A percentile compares a stretch with the other conserved stretches of the same genome.
These are phyloP conservation scores for Skeletonema tropicum DNA, from an alignment of 108 stramenopile species.

Conservation along the genomic window DNA sequence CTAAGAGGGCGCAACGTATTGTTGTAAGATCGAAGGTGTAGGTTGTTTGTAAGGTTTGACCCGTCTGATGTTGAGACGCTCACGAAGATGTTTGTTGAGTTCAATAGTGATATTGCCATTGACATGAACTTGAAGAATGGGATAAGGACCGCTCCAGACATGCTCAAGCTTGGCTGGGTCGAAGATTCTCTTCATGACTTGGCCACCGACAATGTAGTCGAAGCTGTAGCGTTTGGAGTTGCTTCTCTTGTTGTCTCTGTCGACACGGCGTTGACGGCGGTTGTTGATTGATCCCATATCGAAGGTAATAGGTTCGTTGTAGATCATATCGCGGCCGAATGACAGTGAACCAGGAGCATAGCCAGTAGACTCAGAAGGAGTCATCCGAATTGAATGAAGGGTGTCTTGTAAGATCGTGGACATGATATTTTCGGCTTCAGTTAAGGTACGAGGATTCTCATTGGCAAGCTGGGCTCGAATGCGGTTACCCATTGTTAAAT, in stretches of 20 bases:
- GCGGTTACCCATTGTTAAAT: slow-evolving; percentile 41
- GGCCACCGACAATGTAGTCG: neutral
- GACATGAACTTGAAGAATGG: too few species aligned
- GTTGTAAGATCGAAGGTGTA: too few species aligned
- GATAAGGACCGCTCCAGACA: too few species aligned
- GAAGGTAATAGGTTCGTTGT: slow-evolving; percentile 32
- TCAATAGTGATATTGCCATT: too few species aligned
- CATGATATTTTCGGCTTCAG: slow-evolving; percentile 17
- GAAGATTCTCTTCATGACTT: neutral
- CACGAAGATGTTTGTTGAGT: too few species aligned
- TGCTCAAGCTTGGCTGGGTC: neutral
- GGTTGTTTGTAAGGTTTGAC: too few species aligned
- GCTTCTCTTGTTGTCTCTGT: neutral
- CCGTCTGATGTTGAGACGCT: too few species aligned
- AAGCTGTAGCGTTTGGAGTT: neutral
- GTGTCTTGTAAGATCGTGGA: slow-evolving; percentile 23
- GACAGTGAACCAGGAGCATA: slow-evolving; percentile 48
- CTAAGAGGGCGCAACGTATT: too few species aligned
- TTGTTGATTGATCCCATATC: slow-evolving; percentile 7
- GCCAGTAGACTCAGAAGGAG: slow-evolving; percentile 8
- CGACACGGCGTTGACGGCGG: neutral
- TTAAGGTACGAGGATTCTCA: neutral
- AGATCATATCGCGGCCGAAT: slow-evolving; percentile 52
- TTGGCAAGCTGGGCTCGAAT: slow-evolving; percentile 15
- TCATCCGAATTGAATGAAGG: slow-evolving; percentile 31